phyloP scores from a whole-genome alignment of 345 rosid species.

The Rhodamnia argentea region DNA sequence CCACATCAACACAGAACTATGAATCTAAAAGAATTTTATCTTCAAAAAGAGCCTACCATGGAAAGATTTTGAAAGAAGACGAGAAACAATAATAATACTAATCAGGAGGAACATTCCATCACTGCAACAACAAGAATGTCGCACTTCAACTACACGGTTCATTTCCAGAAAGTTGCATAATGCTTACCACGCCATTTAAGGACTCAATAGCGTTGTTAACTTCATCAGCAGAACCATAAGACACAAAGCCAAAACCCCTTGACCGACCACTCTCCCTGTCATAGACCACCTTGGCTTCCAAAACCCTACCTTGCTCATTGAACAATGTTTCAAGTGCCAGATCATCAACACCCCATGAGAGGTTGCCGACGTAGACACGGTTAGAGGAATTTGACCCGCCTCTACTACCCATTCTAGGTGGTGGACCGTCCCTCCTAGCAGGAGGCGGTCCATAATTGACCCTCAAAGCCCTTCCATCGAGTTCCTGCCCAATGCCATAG shows the following conservation, averaged over 20 bases:
- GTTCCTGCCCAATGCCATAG: constrained; percentile 39
- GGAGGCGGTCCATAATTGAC: constrained; percentile 88
- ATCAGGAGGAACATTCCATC: background rate
- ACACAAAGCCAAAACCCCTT: constrained; percentile 93
- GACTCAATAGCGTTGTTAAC: constrained; percentile 59
- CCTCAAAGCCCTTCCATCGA: constrained; percentile 83
- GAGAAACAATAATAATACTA: background rate
- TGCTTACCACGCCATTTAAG: constrained; percentile 79
- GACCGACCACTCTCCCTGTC: constrained; percentile 95
- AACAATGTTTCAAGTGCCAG: constrained; percentile 72
- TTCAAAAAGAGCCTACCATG: background rate
- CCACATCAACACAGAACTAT: background rate
- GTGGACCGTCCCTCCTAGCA: constrained; percentile 42
- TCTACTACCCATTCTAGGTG: constrained; percentile 14
- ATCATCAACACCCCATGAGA: constrained; percentile 93
- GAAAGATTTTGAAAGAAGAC: background rate
- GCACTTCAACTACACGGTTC: background rate
- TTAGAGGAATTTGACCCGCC: constrained; percentile 25
- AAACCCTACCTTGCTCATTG: constrained; percentile 76
- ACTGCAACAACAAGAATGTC: background rate
- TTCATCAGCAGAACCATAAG: constrained; percentile 71
- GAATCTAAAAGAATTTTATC: background rate
- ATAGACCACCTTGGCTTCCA: constrained; percentile 87
- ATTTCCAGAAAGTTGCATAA: background rate
- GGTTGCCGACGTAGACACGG: constrained; percentile 82